Evolutionary conservation across 805 yeast genomes (phyloP).

Genomic region (Starmerella vitae): DNA sequence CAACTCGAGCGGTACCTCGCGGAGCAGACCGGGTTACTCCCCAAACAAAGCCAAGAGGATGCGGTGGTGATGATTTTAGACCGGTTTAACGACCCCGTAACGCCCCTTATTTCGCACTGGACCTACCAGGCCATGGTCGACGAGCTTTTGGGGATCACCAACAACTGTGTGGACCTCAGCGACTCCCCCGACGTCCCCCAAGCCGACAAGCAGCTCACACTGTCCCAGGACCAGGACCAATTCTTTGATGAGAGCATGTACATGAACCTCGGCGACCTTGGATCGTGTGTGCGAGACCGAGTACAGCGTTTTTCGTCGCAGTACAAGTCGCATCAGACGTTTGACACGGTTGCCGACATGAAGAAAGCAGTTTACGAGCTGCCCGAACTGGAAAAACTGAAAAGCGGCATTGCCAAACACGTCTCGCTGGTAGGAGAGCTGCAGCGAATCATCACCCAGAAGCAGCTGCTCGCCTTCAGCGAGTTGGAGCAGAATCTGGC

Average conservation of each 20-base stretch:
- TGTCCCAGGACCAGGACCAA: constrained; percentile 54
- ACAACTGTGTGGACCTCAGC: constrained; percentile 64
- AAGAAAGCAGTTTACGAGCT: constrained; percentile 80
- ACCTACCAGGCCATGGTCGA: constrained; percentile 97
- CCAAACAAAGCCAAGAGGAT: background rate
- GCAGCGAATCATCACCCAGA: constrained; percentile 50
- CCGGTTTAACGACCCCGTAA: constrained; percentile 78
- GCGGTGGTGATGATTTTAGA: constrained; percentile 55
- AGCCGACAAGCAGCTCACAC: constrained; percentile 51
- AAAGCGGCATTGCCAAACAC: constrained; percentile 82
- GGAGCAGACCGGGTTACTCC: constrained; percentile 50
- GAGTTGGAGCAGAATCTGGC: constrained; percentile 82
- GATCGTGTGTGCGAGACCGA: constrained; percentile 72
- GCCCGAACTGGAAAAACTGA: constrained; percentile 83
- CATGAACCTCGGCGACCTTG: constrained; percentile 86
- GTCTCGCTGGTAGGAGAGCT: constrained; percentile 81
- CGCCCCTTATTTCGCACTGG: constrained; percentile 92
- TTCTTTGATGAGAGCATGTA: constrained; percentile 74
- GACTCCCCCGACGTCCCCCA: constrained; percentile 40
- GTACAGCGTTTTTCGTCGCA: constrained; percentile 70
- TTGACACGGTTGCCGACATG: constrained; percentile 76
- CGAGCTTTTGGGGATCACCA: constrained; percentile 69
- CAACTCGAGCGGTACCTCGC: constrained; percentile 50
- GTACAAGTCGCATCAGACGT: constrained; percentile 58
- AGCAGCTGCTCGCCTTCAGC: constrained; percentile 66